Evolutionary conservation across 179 eudicot genomes (phyloP), one percentile per base, ranked within the genome.

Genomic region (Amaranthus tricolor): DNA sequence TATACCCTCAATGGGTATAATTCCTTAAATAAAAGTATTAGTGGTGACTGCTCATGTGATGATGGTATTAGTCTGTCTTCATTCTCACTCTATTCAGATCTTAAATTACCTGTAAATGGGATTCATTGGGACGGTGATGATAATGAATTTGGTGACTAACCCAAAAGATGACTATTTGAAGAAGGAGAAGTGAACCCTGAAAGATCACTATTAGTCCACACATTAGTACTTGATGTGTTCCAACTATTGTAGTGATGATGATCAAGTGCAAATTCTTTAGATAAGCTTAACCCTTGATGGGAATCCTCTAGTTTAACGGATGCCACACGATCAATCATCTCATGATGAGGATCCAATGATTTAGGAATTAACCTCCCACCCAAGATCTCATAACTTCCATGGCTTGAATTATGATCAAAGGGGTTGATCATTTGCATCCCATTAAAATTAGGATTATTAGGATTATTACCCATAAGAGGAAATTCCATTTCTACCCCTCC

Each of bases 401-500:
- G 24, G 13, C 17, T 40, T 21, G 60, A 7, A 47, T 40, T 21
- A 14, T 76, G 60, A 12, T 59, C 67, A 60, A 68, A 68, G 17
- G 60, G 65, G 65, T 66, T 52, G 48, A 68, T 68, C 2, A 45
- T 62, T 1, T 74, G 78, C 66, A 66, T 68, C 9, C 67, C 68
- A 76, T 76, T 76, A 31, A 31, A 31, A 31, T 31, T 31, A 31
- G 40, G 43, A 76, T 68, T 69, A 31, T 31, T 31, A 31, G 40
- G 43, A 76, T 68, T 69, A 76, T 51, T 60, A 49, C 74, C 67
- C 74, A 69, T 59, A 19, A 76, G 69, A 52, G 79, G 79, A 60
- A 76, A 76, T 69, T 76, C 79, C 79, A 76, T 59, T 68, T 76
- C 79, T 69, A 51, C 48, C 68, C 79, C 79, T 68, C 73, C 68